phyloP scores from a whole-genome alignment of 768 basidiomycete species.

The Multifurca ochricompacta region DNA sequence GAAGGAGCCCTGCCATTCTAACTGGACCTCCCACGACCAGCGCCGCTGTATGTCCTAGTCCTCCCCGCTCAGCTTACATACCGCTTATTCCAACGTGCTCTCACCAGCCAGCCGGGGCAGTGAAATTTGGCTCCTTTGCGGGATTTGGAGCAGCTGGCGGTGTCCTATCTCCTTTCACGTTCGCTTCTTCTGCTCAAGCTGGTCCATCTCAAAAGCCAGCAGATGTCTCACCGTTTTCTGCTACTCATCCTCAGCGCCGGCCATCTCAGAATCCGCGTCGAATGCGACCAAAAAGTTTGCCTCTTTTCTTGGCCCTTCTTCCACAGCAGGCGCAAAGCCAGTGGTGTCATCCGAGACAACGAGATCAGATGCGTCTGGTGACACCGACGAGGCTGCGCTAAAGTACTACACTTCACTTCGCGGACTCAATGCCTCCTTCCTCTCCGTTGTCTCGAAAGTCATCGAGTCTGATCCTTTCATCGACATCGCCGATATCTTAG shows the following conservation, averaged over 20 bases:
- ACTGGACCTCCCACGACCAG: slow-evolving; percentile 21
- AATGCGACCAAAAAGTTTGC: slow-evolving; percentile 19
- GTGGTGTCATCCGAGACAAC: slow-evolving; percentile 13
- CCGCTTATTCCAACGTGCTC: slow-evolving; percentile 9
- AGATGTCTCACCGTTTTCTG: slow-evolving; percentile 15
- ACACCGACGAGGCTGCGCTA: slow-evolving; percentile 27
- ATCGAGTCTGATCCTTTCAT: slow-evolving; percentile 62
- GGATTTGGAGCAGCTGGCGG: slow-evolving; percentile 40
- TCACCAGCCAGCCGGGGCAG: slow-evolving; percentile 22
- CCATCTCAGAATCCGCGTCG: slow-evolving; percentile 21
- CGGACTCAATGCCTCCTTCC: slow-evolving; percentile 62
- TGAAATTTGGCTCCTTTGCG: slow-evolving; percentile 44
- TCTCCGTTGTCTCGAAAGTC: slow-evolving; percentile 48
- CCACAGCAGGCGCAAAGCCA: slow-evolving; percentile 2
- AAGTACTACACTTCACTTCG: slow-evolving; percentile 66
- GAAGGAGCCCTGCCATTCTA: slow-evolving; percentile 25
- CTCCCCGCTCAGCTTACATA: neutral
- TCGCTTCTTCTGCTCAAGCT: slow-evolving; percentile 28
- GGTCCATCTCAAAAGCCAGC: slow-evolving; percentile 22
- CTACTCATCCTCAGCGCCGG: neutral
- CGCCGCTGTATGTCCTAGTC: slow-evolving; percentile 26
- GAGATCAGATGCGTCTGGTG: slow-evolving; percentile 12
- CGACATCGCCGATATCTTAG: slow-evolving; percentile 49
- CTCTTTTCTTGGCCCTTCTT: slow-evolving; percentile 19
- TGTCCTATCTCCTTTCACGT: slow-evolving; percentile 33